Base-by-base conservation (phyloP, 2,329 filamentous ascomycete species). In the Corniculantispora saksenae region DNA sequence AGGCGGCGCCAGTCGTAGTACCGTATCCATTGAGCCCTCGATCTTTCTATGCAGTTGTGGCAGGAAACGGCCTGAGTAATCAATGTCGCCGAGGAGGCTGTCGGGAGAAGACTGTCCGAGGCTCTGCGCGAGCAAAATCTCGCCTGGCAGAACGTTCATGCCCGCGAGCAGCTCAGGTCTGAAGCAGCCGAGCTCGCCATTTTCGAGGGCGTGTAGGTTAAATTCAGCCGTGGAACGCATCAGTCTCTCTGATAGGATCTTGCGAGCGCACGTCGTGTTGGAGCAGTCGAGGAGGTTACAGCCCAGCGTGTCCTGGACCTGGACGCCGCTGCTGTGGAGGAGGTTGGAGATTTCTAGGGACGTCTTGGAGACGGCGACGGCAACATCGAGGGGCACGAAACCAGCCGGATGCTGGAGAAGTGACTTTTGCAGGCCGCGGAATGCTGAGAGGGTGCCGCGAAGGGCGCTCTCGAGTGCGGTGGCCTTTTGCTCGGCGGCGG, bases 401-500 rank as follows among this genome's bases (percentile, higher is more conserved):
- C 63, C 63, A 15, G 47, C 19, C 7, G 63, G 43, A 6, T 61
- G 50, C n/a, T 43, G 38, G n/a, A 65, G 21, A 3, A 65, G 50
- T n/a, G 63, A 53, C 27, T 38, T 56, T n/a, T 65, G 63, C 27
- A 65, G 32, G 40, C 15, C n/a, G 21, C 57, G 50, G 50, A 65
- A 65, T 51, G 63, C 29, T 13, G 38, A 23, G 29, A 65, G 50
- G 48, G 57, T 57, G 43, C 63, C 63, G 50, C 63, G 63, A 10
- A 65, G 58, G 25, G 50, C 57, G 43, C 2, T 55, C 40, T 62
- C 60, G 19, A 62, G 60, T 13, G 60, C 60, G 13, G 57, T n/a
- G 15, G 63, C 56, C 32, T 65, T 65, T 57, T 61, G 57, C 63
- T 61, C 57, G n/a, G 63, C 63, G 10, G 63, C 63, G 2, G 57